A percentile compares a stretch with the other conserved stretches of the same genome.
These are phyloP conservation scores for Cladosporium sp. DNA, from an alignment of 2,329 filamentous ascomycete genomes.

Conservation along the genomic window DNA sequence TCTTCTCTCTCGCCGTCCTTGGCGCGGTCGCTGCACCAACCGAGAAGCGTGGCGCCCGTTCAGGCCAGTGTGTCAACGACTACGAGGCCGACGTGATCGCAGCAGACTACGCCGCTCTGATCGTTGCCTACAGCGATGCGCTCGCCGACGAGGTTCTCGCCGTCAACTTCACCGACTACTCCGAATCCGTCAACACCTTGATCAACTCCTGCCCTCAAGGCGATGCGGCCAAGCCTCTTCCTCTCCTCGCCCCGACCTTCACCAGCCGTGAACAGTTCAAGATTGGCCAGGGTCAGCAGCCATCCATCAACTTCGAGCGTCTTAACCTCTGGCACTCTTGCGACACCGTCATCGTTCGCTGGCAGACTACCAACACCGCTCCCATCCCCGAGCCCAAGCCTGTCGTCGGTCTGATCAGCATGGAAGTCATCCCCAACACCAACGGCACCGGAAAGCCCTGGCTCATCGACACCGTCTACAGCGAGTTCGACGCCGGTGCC, in stretches of 20 bases:
- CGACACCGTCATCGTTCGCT: slow-evolving; percentile 33
- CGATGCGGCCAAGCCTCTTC: slow-evolving; percentile 25
- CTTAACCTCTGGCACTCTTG: slow-evolving; percentile 33
- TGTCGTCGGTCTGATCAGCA: slow-evolving; percentile 31
- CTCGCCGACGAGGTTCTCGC: slow-evolving; percentile 30
- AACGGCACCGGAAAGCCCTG: slow-evolving; percentile 25
- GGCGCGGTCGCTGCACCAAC: slow-evolving; percentile 22
- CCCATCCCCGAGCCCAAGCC: slow-evolving; percentile 30
- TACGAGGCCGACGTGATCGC: slow-evolving; percentile 31
- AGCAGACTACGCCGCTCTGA: slow-evolving; percentile 32
- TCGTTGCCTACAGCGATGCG: slow-evolving; percentile 30
- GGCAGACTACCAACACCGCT: slow-evolving; percentile 34
- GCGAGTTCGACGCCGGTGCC: slow-evolving; percentile 36
- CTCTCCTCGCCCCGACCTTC: slow-evolving; percentile 32
- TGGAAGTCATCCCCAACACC: slow-evolving; percentile 26
- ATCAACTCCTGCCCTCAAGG: slow-evolving; percentile 36
- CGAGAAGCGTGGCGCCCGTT: neutral
- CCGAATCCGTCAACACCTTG: slow-evolving; percentile 36
- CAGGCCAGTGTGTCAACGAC: slow-evolving; percentile 27
- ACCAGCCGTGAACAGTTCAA: slow-evolving; percentile 29
- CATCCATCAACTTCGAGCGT: slow-evolving; percentile 34
- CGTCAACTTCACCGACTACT: slow-evolving; percentile 35
- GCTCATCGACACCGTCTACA: slow-evolving; percentile 33
- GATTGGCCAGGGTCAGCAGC: slow-evolving; percentile 34
- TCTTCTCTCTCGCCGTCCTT: slow-evolving; percentile 22